phyloP scores from a whole-genome alignment of 345 rosid species.

The Lenwebbia sp. region DNA sequence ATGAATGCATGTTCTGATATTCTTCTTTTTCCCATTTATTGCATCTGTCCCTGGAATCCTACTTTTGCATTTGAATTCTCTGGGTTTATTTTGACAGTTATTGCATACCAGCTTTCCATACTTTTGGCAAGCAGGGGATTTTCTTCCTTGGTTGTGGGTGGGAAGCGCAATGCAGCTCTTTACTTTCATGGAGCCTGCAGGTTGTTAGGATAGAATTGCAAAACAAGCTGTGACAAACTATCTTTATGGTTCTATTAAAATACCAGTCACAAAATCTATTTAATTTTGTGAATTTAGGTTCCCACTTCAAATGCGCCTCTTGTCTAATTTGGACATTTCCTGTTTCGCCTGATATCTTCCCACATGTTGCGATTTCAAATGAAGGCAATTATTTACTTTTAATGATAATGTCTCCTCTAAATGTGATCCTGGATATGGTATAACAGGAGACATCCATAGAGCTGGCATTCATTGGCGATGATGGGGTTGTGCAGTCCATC shows the following conservation, averaged over 20 bases:
- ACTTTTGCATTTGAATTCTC: background rate
- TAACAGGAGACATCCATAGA: slow-evolving; percentile 90
- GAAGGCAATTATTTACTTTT: background rate
- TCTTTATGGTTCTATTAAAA: background rate
- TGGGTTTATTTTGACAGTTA: background rate
- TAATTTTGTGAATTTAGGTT: background rate
- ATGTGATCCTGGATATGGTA: slow-evolving; percentile 5
- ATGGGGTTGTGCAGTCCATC: slow-evolving; percentile 65
- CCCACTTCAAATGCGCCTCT: background rate
- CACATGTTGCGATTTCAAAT: background rate
- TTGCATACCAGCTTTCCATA: background rate
- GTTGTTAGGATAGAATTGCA: background rate
- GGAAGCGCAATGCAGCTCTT: background rate
- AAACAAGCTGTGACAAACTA: background rate
- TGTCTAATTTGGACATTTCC: background rate
- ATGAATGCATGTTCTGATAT: background rate
- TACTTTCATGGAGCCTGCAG: background rate
- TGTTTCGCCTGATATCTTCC: background rate
- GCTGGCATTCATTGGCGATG: slow-evolving; percentile 63
- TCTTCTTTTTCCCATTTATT: background rate
- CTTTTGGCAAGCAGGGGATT: background rate
- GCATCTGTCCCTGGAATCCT: background rate
- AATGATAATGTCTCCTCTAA: background rate
- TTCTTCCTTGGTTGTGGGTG: background rate
- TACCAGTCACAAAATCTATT: background rate